Conservation (phyloP, 169 alveolate species). For the Theileria luwenshuni region DNA sequence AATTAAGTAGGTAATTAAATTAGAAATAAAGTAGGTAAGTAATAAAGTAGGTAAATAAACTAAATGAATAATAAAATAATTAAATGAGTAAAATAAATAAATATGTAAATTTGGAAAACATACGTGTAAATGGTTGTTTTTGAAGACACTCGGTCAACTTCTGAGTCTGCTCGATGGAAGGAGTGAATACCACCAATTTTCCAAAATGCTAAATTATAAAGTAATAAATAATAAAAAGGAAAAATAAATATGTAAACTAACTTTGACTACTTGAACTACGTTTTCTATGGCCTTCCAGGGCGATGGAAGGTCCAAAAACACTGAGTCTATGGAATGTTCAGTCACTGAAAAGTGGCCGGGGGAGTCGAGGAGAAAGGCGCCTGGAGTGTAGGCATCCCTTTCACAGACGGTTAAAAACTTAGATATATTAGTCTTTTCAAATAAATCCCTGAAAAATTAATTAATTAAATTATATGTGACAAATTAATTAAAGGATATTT, state of each 20-base stretch:
- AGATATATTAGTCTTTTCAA: conserved; percentile 67
- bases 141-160: conserved; percentile 72
- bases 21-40: too few species aligned
- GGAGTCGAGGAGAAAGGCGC: conserved; percentile 34
- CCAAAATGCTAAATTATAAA: conserved; percentile 72
- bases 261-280: conserved; percentile 74
- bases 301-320: conserved; percentile 89
- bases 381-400: conserved; percentile 53
- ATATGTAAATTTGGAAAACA: background rate
- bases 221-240: background rate
- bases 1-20: too few species aligned
- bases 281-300: conserved; percentile 88
- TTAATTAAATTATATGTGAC: conserved; percentile 28
- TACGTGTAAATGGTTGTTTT: conserved; percentile 41
- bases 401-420: conserved; percentile 55
- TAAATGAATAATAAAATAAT: too few species aligned
- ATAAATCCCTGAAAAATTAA: conserved; percentile 78
- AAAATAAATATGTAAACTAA: too few species aligned
- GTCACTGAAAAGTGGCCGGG: conserved; percentile 62
- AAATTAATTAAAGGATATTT: conserved; percentile 19
- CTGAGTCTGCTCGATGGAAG: conserved; percentile 88
- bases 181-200: conserved; percentile 84
- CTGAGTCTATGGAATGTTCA: conserved; percentile 73
- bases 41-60: too few species aligned
- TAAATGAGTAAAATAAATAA: too few species aligned